Evolutionary conservation across 768 basidiomycete species (phyloP), one percentile per base, ranked within the genome.

Genomic region (Suillus occidentalis): DNA sequence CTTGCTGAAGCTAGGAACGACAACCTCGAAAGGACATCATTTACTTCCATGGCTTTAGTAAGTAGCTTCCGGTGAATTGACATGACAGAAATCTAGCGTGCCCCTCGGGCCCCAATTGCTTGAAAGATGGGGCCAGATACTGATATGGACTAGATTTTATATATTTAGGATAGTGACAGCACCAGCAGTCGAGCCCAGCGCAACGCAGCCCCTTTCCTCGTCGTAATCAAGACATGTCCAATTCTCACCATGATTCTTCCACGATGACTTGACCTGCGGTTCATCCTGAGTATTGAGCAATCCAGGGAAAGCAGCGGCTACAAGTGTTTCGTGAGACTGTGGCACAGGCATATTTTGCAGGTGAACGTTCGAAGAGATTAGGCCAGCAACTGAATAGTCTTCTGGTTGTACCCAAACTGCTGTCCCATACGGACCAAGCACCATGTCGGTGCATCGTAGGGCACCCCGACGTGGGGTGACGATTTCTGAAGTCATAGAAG

Each of bases 171-270:
- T 70, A 25, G 77, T 76, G 16, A 87, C 76, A 52, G 71, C 64
- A 18, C 88, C 88, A 64, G 76, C 79, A 62, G 78, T 80, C 47
- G 84, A 82, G 6, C 84, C 87, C 25, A 89, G 66, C 7, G 78
- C 87, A 61, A 89, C 75, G 65, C 83, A 76, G 6, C 88, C 88
- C 53, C 75, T 68, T 45, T 78, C 79, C 72, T 89, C 88, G 62
- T 87, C 85, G 67, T 89, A 89, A 72, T 87, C 88, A 65, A 89
- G 69, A 53, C 85, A 78, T 4, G 83, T 82, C 88, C 87, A 89
- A 65, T 81, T 78, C 66, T 80, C 72, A 5, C 68, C 76, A 42
- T 65, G 69, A 37, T 67, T 67, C 63, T 79, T 79, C 66, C 66
- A 77, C n/a, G 81, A 65, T 34, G 71, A 74, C 64, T 75, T 70